A percentile compares a stretch with the other conserved stretches of the same genome.
Evolutionary conservation across 768 basidiomycete species (phyloP).

Genomic region (Tylopilus vinaceipallidus): DNA sequence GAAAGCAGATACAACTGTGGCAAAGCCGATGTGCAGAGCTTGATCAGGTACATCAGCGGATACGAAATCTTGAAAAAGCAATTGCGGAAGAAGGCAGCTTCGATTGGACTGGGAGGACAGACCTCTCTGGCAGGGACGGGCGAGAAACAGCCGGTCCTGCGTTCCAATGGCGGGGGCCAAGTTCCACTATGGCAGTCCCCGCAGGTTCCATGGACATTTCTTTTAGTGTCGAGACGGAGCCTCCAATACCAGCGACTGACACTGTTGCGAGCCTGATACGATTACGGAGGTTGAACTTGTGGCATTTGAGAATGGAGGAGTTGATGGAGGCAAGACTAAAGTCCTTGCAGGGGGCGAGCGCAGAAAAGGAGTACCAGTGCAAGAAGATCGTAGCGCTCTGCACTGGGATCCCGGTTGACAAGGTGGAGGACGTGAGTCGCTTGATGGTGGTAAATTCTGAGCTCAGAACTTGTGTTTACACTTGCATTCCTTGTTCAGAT

Average conservation of each 20-base stretch:
- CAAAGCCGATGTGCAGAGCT: constrained; percentile 72
- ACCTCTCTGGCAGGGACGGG: constrained; percentile 40
- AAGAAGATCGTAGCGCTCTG: constrained; percentile 89
- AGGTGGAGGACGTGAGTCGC: constrained; percentile 83
- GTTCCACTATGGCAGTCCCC: constrained; percentile 64
- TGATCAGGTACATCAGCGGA: constrained; percentile 77
- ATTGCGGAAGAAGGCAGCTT: constrained; percentile 75
- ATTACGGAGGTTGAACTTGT: constrained; percentile 73
- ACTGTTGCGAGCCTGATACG: constrained; percentile 60
- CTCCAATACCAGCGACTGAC: constrained; percentile 62
- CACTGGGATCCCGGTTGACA: constrained; percentile 81
- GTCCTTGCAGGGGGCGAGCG: constrained; percentile 72
- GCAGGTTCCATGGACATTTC: constrained; percentile 63
- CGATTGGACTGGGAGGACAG: constrained; percentile 83
- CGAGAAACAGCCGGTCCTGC: constrained; percentile 43
- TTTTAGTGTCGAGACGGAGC: constrained; percentile 68
- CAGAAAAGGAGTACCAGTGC: constrained; percentile 89
- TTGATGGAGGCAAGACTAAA: constrained; percentile 69
- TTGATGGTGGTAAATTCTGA: constrained; percentile 13
- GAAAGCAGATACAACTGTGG: constrained; percentile 79
- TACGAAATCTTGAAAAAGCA: constrained; percentile 82
- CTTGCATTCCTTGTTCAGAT: constrained; percentile 46
- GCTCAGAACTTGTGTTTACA: constrained; percentile 25
- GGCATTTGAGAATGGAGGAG: constrained; percentile 79
- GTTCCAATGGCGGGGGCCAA: constrained; percentile 68